Evolutionary conservation across 1,284 basidiomycete genomes (phyloP).

Genomic region (Malassezia globosa): DNA sequence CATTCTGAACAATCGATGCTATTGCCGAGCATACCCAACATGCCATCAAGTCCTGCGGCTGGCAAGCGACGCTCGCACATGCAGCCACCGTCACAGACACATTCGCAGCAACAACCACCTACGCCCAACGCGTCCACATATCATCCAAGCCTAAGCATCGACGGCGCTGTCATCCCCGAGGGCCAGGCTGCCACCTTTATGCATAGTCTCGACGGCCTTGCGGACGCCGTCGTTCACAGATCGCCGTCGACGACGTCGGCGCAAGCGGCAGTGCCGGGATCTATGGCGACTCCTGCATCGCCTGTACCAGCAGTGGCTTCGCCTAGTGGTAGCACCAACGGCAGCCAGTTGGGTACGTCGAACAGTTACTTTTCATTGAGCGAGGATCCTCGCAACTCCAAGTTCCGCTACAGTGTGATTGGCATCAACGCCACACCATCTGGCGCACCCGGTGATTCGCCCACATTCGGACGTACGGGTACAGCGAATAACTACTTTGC

Average conservation of each 20-base stretch:
- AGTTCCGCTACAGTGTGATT: constrained; percentile 9
- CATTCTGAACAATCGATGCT: constrained; percentile 6
- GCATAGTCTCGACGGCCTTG: constrained; percentile 33
- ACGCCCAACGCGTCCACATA: not conserved
- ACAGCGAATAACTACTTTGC: too few relatives aligned
- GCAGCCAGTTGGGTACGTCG: not conserved
- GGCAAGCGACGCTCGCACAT: constrained; percentile 1
- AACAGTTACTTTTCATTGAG: constrained; percentile 4
- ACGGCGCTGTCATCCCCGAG: constrained; percentile 40
- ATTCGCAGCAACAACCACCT: not conserved
- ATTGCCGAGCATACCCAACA: constrained; percentile 2
- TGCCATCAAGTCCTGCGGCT: constrained; percentile 3
- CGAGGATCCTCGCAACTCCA: not conserved
- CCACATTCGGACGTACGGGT: too few relatives aligned
- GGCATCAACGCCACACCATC: not conserved
- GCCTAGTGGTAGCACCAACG: too few relatives aligned
- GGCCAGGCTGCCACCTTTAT: constrained; percentile 29
- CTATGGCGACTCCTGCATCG: constrained; percentile 1
- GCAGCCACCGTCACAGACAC: not conserved
- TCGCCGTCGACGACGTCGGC: not conserved
- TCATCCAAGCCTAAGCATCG: constrained; percentile 34
- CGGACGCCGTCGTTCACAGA: constrained; percentile 25
- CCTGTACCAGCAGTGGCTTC: too few relatives aligned
- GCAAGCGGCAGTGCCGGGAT: not conserved
- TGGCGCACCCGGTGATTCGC: not conserved